Evolutionary conservation across 768 basidiomycete genomes (phyloP), one percentile per base, ranked within the genome.

Genomic region (Trametes sanguinea): DNA sequence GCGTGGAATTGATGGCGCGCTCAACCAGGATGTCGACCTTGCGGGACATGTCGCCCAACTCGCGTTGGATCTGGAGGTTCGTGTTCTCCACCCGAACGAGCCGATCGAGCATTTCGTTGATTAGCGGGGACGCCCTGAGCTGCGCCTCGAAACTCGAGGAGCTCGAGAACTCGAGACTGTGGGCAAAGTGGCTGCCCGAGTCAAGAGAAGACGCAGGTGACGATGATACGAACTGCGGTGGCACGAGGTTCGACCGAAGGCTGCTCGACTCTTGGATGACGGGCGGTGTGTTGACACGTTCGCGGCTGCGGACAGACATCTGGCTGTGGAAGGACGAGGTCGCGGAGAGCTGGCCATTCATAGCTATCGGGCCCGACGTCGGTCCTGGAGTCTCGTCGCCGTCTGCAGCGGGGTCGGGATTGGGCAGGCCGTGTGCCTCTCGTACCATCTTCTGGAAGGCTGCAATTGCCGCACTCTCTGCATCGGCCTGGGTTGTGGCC

Each of bases 201-300:
- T 86, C 88, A 66, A 89, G 70, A 10, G 91, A 93, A 7, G 91
- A 92, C 17, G 85, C 89, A 6, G 91, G 91, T 2, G 91, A 93
- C 2, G 85, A 80, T 2, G 90, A 89, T 3, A 80, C 77, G 67
- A 83, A 80, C 32, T 79, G 76, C 32, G 79, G 78, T 46, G 73
- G 71, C 61, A 79, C 78, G 68, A 80, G 80, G 3, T 81, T 77
- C 7, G 81, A 73, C 48, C 76, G 75, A 42, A 75, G 73, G 62
- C 66, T 70, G 48, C 60, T 59, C 39, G 64, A 61, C 29, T 70
- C 76, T 69, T 68, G 72, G 66, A 73, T 63, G 27, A 83, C 76
- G 14, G 84, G 84, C 9, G 83, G 84, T 1, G 83, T 84, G 17
- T 75, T 73, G 45, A 76, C 68, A 30, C 67, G 76, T 40, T 80